Conservation (phyloP, 2,329 filamentous ascomycete genomes). For the Sarocladium strictum region DNA sequence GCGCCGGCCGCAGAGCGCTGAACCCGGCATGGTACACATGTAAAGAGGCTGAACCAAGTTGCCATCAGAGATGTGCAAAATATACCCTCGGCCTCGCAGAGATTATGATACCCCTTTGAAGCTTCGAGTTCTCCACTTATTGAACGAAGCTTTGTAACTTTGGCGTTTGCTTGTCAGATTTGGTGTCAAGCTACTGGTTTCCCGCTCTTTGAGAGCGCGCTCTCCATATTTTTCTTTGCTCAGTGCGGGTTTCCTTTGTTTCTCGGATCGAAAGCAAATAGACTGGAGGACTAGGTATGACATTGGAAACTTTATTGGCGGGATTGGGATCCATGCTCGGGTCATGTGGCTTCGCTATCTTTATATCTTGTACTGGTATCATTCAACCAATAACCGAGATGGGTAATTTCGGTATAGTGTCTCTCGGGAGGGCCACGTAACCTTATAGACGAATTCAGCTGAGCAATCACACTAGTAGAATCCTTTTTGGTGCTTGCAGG, state of each 20-base stretch:
- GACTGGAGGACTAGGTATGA: not conserved
- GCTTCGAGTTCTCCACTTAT: not conserved
- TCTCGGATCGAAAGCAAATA: not conserved
- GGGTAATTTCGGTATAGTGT: not conserved
- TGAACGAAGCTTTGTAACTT: not conserved
- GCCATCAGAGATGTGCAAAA: constrained; percentile 1
- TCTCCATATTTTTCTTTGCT: not conserved
- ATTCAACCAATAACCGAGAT: not conserved
- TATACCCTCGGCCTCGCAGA: not conserved
- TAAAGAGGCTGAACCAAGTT: constrained; percentile 20
- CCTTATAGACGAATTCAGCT: not conserved
- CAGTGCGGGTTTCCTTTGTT: not conserved
- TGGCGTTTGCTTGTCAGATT: not conserved
- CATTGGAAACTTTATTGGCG: not conserved
- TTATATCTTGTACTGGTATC: not conserved
- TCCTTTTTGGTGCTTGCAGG: too few species aligned
- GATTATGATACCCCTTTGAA: constrained; percentile 5
- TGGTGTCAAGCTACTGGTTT: not conserved
- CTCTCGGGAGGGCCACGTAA: not conserved
- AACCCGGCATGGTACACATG: constrained; percentile 48
- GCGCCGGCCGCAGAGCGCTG: constrained; percentile 68
- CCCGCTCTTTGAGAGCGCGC: not conserved
- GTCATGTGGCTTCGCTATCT: not conserved
- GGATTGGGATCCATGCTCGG: not conserved
- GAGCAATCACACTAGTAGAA: not conserved